Evolutionary conservation across 2,329 filamentous ascomycete genomes (phyloP).

Genomic region (Aureobasidium musti): DNA sequence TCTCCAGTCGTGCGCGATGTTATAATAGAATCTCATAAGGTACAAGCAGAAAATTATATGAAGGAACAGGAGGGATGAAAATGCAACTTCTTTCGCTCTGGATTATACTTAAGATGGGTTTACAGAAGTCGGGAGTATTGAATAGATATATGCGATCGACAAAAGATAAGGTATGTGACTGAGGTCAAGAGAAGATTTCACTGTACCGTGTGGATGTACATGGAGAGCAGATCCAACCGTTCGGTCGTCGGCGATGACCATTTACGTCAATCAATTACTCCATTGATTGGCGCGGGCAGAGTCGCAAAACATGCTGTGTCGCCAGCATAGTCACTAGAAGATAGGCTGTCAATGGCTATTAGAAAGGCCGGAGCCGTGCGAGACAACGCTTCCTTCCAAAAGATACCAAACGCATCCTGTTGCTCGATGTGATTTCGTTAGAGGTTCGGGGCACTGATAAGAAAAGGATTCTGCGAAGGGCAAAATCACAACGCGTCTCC

Average conservation of each 20-base stretch:
- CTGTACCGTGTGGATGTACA: constrained; percentile 21
- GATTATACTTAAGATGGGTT: background rate
- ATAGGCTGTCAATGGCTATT: constrained; percentile 5
- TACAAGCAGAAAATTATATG: background rate
- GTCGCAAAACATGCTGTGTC: background rate
- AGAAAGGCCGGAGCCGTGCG: constrained; percentile 28
- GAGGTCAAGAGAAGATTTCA: constrained; percentile 20
- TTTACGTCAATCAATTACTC: constrained; percentile 24
- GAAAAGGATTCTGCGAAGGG: constrained; percentile 6
- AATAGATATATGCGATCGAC: constrained; percentile 14
- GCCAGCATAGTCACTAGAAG: background rate
- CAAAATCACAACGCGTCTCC: background rate
- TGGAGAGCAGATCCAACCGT: background rate
- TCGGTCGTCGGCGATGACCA: constrained; percentile 27
- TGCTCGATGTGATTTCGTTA: constrained; percentile 30
- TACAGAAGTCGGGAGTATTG: background rate
- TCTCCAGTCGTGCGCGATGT: constrained; percentile 38
- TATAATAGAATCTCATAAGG: constrained; percentile 34
- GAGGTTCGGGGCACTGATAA: constrained; percentile 24
- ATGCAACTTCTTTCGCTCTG: background rate
- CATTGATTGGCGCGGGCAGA: constrained; percentile 2
- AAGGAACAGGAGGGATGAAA: background rate
- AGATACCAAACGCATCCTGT: constrained; percentile 3
- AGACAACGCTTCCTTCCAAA: background rate
- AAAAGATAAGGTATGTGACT: constrained; percentile 23